A percentile compares a stretch with the other conserved stretches of the same genome.
Conservation (phyloP, 768 basidiomycete species). For the Lactarius hengduanensis region DNA sequence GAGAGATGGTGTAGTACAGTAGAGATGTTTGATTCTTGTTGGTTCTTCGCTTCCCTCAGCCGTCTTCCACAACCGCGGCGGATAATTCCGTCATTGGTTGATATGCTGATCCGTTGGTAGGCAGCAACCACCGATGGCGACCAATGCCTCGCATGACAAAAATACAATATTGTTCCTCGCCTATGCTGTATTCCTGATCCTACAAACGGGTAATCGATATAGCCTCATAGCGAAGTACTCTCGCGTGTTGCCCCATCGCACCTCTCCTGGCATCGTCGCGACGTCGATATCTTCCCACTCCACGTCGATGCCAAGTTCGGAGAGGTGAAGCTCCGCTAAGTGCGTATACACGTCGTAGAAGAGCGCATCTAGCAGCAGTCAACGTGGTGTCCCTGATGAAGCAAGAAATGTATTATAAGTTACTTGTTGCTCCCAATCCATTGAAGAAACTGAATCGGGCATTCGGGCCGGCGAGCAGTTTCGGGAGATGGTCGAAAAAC, state of each 20-base stretch:
- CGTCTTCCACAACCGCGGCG: not conserved
- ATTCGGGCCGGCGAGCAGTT: conserved; percentile 68
- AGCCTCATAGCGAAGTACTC: conserved; percentile 76
- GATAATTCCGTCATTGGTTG: not conserved
- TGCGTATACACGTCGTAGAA: conserved; percentile 92
- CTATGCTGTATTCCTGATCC: conserved; percentile 34
- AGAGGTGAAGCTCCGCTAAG: conserved; percentile 80
- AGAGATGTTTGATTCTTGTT: not conserved
- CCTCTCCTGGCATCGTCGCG: conserved; percentile 44
- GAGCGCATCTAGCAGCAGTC: conserved; percentile 56
- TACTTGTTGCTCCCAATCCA: conserved; percentile 92
- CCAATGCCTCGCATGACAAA: not conserved
- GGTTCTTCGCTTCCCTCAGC: not conserved
- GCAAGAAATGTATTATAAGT: conserved; percentile 32
- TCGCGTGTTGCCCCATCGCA: conserved; percentile 73
- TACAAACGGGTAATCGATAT: conserved; percentile 62
- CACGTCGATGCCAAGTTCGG: conserved; percentile 76
- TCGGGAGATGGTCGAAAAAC: conserved; percentile 81
- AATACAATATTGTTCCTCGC: conserved; percentile 13
- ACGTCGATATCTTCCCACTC: conserved; percentile 83
- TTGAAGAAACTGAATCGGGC: conserved; percentile 96
- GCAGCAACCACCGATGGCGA: not conserved
- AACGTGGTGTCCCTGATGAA: not conserved
- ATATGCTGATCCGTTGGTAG: not conserved
- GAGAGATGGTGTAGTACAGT: not conserved